Conservation (phyloP, 352 stramenopile species). For the Globisporangium echinulatum region DNA sequence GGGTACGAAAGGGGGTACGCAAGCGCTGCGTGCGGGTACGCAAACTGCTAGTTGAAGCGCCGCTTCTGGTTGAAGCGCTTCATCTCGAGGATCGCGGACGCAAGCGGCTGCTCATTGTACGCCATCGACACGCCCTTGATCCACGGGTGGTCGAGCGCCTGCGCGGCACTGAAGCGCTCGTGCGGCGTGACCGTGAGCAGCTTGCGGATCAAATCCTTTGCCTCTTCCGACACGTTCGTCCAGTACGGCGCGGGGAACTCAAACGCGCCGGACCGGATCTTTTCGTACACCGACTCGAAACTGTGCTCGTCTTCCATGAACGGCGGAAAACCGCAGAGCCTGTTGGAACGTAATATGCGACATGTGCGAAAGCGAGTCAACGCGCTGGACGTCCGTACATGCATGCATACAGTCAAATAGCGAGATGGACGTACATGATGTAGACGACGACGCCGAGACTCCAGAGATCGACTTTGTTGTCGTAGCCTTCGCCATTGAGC, state of each 20-base stretch:
- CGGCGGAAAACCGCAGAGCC: slow-evolving; percentile 76
- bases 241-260: slow-evolving; percentile 82
- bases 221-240: slow-evolving; percentile 80
- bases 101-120: slow-evolving; percentile 73
- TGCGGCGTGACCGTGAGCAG: slow-evolving; percentile 70
- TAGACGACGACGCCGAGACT: slow-evolving; percentile 83
- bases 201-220: slow-evolving; percentile 77
- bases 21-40: too few relatives aligned
- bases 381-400: too few relatives aligned
- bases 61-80: slow-evolving; percentile 88
- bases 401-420: background rate
- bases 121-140: slow-evolving; percentile 71
- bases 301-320: slow-evolving; percentile 80
- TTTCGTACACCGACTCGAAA: slow-evolving; percentile 78
- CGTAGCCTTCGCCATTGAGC: slow-evolving; percentile 79
- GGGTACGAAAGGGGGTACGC: too few relatives aligned
- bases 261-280: slow-evolving; percentile 74
- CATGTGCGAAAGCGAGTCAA: background rate
- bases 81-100: slow-evolving; percentile 83
- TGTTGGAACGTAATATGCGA: slow-evolving; percentile 3
- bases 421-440: slow-evolving; percentile 61
- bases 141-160: slow-evolving; percentile 77
- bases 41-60: slow-evolving; percentile 12
- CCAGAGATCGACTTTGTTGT: slow-evolving; percentile 86
- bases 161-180: slow-evolving; percentile 62